phyloP scores from a whole-genome alignment of 768 basidiomycete genomes.

The Lanmaoa rubissima region DNA sequence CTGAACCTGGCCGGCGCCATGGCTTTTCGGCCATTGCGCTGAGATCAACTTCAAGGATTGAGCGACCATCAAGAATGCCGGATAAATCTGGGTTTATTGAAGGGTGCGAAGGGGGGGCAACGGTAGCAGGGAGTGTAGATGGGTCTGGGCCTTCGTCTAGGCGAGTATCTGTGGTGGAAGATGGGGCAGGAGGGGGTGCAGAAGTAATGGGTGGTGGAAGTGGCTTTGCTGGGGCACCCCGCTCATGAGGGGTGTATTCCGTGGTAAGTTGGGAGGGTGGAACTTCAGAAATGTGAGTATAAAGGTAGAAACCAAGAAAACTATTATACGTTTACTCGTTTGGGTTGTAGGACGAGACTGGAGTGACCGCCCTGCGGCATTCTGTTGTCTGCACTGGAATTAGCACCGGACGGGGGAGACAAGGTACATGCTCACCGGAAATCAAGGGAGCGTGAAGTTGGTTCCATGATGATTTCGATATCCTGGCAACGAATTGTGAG shows the following conservation, averaged over 20 bases:
- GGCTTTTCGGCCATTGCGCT: constrained; percentile 74
- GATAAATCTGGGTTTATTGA: constrained; percentile 64
- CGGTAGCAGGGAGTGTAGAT: constrained; percentile 59
- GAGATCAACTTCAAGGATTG: constrained; percentile 84
- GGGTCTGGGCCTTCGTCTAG: constrained; percentile 59
- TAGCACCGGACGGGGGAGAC: background rate
- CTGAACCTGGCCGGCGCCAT: constrained; percentile 90
- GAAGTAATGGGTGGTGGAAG: constrained; percentile 17
- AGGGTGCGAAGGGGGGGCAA: constrained; percentile 79
- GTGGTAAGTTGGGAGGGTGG: constrained; percentile 67
- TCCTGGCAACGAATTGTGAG: constrained; percentile 46
- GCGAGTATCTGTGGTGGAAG: constrained; percentile 15
- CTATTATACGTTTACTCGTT: constrained; percentile 28
- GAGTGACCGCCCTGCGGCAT: constrained; percentile 30
- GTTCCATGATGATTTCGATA: constrained; percentile 91
- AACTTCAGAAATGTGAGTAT: constrained; percentile 17
- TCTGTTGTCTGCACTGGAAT: constrained; percentile 33
- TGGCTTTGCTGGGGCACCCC: constrained; percentile 46
- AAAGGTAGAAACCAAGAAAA: background rate
- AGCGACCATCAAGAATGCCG: constrained; percentile 70
- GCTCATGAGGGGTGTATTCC: constrained; percentile 75
- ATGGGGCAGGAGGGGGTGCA: constrained; percentile 21
- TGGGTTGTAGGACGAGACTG: constrained; percentile 33
- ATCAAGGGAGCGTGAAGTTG: constrained; percentile 66
- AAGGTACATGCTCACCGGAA: constrained; percentile 50